Conservation (phyloP, 2,329 filamentous ascomycete genomes). For the Chaetomiaceae sp. region DNA sequence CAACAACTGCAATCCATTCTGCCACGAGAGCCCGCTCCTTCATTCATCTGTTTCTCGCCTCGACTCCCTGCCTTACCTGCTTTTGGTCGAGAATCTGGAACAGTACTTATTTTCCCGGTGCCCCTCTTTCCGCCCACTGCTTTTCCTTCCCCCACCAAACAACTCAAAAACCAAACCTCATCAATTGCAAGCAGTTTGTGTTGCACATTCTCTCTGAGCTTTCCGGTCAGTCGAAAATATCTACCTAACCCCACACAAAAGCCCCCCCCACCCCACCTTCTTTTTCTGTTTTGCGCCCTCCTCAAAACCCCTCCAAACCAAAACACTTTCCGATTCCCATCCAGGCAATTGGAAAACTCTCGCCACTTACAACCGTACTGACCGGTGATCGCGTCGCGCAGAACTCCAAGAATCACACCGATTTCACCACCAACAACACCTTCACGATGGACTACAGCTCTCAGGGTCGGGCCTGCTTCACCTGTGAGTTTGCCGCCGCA, state of each 20-base stretch:
- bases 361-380: conserved; percentile 22
- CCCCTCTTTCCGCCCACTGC: conserved; percentile 8
- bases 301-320: conserved; percentile 25
- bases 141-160: conserved; percentile 7
- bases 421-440: conserved; percentile 15
- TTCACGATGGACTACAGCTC: conserved; percentile 34
- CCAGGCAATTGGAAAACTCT: conserved; percentile 9
- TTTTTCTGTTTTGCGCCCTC: conserved; percentile 20
- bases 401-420: conserved; percentile 11
- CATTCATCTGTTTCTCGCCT: conserved; percentile 16
- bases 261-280: conserved; percentile 21
- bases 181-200: conserved; percentile 14
- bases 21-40: conserved; percentile 19
- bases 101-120: conserved; percentile 12
- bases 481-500: conserved; percentile 40
- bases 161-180: conserved; percentile 1
- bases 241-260: conserved; percentile 19
- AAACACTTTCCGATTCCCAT: conserved; percentile 20
- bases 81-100: conserved; percentile 11
- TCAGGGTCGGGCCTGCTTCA: conserved; percentile 44
- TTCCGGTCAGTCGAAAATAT: conserved; percentile 16
- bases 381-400: conserved; percentile 18
- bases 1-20: conserved; percentile 23
- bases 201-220: conserved; percentile 11
- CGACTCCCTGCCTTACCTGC: conserved; percentile 16